Base-by-base conservation (phyloP, 2,329 filamentous ascomycete genomes). In the Scedosporium apiospermum region DNA sequence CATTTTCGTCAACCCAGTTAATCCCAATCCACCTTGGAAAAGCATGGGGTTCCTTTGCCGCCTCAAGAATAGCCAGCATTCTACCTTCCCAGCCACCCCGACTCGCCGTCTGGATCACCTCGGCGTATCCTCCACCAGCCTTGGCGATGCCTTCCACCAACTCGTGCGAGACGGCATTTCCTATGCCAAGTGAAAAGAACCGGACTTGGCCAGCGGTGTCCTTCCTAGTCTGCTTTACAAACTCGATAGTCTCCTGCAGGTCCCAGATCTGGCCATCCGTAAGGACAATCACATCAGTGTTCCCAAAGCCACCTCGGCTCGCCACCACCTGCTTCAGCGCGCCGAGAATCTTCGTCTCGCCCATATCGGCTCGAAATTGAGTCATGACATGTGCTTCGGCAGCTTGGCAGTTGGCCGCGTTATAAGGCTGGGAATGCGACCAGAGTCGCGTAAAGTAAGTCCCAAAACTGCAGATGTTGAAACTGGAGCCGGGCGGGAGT, bases 71-170 rank as follows among this genome's bases (percentile, higher is more conserved):
- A 46, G 42, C 42, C 4, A 46, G 16, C 42, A 46, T 16, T 16
- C 42, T 46, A 16, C 42, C 42, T 18, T 18, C 42, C 16, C 14
- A 18, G 18, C 18, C 42, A 6, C 42, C 18, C 9, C 9, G 16
- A 18, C 42, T 18, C 18, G 42, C 18, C 14, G 14, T 46, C 6
- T 46, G 14, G 4, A 46, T 16, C 10, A 72, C 66, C 53, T 73
- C 71, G 3, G 78, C 75, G 63, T 82, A 84, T 0, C 84, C 84
- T 61, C 82, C 81, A 0, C 84, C 85, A 12, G 80, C 78, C 60
- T 78, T 76, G 18, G 84, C 83, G 63, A 87, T 75, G 1, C 84
- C 84, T 67, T 87, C 80, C 10, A 87, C 78, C 2, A 87, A 72
- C 1, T 82, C 76, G 66, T 83, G 79, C 0, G 82, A 86, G 7